These are phyloP conservation scores for Colletotrichum gloeosporioides DNA, from an alignment of 2,329 filamentous ascomycete species.

Conservation along the genomic window DNA sequence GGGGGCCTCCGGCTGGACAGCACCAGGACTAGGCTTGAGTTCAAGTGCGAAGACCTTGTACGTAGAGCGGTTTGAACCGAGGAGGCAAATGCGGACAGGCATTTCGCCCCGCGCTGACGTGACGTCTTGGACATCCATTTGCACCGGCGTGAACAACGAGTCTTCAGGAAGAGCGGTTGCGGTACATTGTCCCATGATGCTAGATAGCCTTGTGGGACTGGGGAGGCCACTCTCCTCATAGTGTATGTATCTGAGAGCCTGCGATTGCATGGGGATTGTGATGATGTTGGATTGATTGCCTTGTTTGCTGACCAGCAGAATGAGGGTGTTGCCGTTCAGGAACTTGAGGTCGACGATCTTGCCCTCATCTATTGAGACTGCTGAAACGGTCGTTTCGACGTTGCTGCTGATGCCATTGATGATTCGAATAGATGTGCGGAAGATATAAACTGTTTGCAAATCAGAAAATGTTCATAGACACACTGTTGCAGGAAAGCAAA, in stretches of 20 bases:
- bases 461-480: slow-evolving; percentile 36
- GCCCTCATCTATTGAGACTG: slow-evolving; percentile 45
- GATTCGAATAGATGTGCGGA: slow-evolving; percentile 57
- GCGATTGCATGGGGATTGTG: slow-evolving; percentile 41
- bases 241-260: slow-evolving; percentile 38
- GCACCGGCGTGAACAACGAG: slow-evolving; percentile 44
- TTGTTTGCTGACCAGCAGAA: slow-evolving; percentile 59
- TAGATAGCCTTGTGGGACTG: not conserved
- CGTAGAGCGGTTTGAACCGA: slow-evolving; percentile 51
- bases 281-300: slow-evolving; percentile 39
- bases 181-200: not conserved
- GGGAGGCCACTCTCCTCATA: slow-evolving; percentile 32
- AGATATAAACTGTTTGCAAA: slow-evolving; percentile 53
- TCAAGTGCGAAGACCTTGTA: slow-evolving; percentile 53
- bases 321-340: slow-evolving; percentile 64
- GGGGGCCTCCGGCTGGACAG: not conserved
- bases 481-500: slow-evolving; percentile 27
- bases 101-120: slow-evolving; percentile 50
- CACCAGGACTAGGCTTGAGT: not conserved
- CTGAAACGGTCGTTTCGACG: slow-evolving; percentile 40
- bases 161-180: slow-evolving; percentile 24
- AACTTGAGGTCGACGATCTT: slow-evolving; percentile 71
- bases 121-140: slow-evolving; percentile 57
- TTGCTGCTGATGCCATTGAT: slow-evolving; percentile 64
- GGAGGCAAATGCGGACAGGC: slow-evolving; percentile 55